Evolutionary conservation across 257 asterid species (phyloP).

Genomic region (Forsythia suspensa): DNA sequence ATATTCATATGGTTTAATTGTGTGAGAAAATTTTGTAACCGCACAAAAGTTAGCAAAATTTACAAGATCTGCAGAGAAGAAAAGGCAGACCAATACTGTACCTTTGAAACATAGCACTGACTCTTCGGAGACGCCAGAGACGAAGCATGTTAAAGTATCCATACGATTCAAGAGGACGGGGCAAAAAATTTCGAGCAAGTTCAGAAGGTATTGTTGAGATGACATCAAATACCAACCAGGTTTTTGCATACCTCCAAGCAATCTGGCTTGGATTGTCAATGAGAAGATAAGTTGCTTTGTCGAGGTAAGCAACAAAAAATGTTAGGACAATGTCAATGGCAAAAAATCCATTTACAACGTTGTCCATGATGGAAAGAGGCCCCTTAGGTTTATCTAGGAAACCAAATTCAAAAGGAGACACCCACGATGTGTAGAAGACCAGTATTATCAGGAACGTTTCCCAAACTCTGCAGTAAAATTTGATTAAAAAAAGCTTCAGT

Average conservation of each 20-base stretch:
- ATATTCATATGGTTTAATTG: neutral
- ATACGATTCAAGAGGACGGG: constrained; percentile 34
- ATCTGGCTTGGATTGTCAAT: constrained; percentile 52
- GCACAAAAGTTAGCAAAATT: neutral
- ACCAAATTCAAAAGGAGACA: constrained; percentile 82
- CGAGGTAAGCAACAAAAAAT: constrained; percentile 88
- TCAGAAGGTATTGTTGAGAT: constrained; percentile 70
- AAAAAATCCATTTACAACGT: constrained; percentile 61
- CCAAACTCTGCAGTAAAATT: constrained; percentile 60
- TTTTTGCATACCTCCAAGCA: constrained; percentile 53
- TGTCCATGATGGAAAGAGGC: constrained; percentile 52
- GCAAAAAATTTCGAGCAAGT: constrained; percentile 37
- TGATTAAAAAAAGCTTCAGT: neutral
- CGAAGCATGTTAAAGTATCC: constrained; percentile 72
- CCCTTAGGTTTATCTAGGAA: constrained; percentile 49
- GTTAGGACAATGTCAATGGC: constrained; percentile 64
- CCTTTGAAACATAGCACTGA: constrained; percentile 70
- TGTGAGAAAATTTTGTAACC: neutral
- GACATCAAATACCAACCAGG: constrained; percentile 64
- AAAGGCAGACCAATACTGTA: constrained; percentile 13
- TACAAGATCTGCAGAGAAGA: neutral
- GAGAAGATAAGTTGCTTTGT: constrained; percentile 54
- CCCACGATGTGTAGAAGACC: constrained; percentile 92
- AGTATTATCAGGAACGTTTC: constrained; percentile 51
- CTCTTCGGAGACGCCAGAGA: constrained; percentile 88